A percentile compares a stretch with the other conserved stretches of the same genome.
Conservation (phyloP, 2,329 filamentous ascomycete species). For the Xylariaceae sp. region DNA sequence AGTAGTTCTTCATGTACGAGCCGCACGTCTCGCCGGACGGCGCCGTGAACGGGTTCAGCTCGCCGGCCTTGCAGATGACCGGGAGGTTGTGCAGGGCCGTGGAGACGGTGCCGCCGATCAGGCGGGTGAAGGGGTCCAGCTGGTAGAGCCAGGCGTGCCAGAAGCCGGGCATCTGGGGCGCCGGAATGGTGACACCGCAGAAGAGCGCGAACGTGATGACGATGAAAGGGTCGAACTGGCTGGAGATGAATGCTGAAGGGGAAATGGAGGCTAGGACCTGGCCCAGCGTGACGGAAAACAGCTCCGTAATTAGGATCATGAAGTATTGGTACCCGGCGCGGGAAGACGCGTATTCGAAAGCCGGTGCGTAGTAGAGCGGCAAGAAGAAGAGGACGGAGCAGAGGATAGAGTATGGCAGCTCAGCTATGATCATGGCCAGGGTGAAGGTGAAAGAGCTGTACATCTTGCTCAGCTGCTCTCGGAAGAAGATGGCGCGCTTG, state of each 20-base stretch:
- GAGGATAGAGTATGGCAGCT: constrained; percentile 75
- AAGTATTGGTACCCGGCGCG: constrained; percentile 83
- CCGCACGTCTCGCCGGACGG: constrained; percentile 62
- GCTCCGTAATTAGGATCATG: constrained; percentile 73
- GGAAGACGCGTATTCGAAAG: constrained; percentile 53
- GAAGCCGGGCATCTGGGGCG: constrained; percentile 68
- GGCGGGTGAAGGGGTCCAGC: constrained; percentile 73
- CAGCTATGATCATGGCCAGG: constrained; percentile 68
- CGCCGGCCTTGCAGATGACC: constrained; percentile 52
- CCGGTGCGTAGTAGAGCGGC: constrained; percentile 77
- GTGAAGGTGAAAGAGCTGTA: constrained; percentile 77
- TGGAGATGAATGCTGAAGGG: constrained; percentile 69
- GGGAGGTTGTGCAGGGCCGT: constrained; percentile 62
- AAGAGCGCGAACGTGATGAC: constrained; percentile 79
- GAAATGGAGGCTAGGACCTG: constrained; percentile 72
- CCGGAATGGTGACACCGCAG: constrained; percentile 79
- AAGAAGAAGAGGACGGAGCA: constrained; percentile 77
- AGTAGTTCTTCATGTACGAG: constrained; percentile 68
- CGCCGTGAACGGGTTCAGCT: constrained; percentile 62
- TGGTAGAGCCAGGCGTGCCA: constrained; percentile 78
- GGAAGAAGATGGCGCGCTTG: constrained; percentile 74
- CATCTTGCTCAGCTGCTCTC: constrained; percentile 78
- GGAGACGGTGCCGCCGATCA: constrained; percentile 72
- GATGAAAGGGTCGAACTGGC: constrained; percentile 73
- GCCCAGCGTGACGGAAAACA: constrained; percentile 75